phyloP scores from a whole-genome alignment of 495 filamentous ascomycete species.

The Podospora pseudopauciseta region DNA sequence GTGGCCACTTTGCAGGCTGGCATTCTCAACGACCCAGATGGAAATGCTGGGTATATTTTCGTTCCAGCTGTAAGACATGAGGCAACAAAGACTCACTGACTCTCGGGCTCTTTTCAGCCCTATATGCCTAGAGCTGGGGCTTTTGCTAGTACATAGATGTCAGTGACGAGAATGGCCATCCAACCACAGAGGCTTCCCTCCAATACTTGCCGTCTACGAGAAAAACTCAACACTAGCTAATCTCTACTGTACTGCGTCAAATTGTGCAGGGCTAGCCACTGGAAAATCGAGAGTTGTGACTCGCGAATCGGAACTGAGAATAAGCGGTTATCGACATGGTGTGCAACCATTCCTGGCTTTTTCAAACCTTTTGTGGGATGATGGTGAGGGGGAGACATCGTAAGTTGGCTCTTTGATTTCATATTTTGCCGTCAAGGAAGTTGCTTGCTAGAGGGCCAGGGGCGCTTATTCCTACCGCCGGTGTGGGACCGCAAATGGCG shows the following conservation, averaged over 20 bases:
- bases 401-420: background rate
- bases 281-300: background rate
- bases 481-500: slow-evolving; percentile 8
- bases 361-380: background rate
- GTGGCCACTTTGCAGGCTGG: no score
- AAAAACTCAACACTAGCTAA: background rate
- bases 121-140: background rate
- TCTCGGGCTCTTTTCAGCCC: background rate
- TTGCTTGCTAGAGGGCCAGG: slow-evolving; percentile 5
- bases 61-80: background rate
- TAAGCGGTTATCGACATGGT: slow-evolving; percentile 5
- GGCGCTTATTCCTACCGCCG: slow-evolving; percentile 4
- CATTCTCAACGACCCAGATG: no score
- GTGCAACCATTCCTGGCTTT: background rate
- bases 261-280: background rate
- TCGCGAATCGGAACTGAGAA: background rate
- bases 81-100: background rate
- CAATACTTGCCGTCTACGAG: background rate
- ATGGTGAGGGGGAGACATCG: background rate
- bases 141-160: background rate
- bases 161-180: background rate
- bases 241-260: background rate
- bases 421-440: slow-evolving; percentile 9
- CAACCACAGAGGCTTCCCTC: background rate
- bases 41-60: background rate